Evolutionary conservation across 768 basidiomycete species (phyloP), one percentile per base, ranked within the genome.

Genomic region (Rhodotorula babjevae): DNA sequence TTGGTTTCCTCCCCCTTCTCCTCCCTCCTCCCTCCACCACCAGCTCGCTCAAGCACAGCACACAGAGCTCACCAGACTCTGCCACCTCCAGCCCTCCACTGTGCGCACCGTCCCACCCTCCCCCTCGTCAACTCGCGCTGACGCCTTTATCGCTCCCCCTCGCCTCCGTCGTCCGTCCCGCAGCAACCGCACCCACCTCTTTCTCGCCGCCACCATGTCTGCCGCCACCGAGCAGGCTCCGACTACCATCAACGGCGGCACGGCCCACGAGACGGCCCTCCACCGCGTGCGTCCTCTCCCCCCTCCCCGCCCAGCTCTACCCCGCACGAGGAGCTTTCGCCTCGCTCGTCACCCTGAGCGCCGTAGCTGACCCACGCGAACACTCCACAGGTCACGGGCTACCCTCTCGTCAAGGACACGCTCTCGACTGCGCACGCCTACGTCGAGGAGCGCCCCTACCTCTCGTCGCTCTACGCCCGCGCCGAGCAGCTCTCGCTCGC

Each of bases 391-490:
- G 74, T 65, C 3, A 56, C 60, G 31, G 31, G 42, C 33, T 76
- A 76, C 69, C 75, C 75, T 4, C 50, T 76, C 29, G 66, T 76
- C 53, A 67, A 76, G 33, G 65, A 68, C 60, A 65, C 71, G 31
- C 71, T 76, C 68, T 27, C 49, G 19, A 61, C 50, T 46, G 53
- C 69, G 12, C 53, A 76, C 67, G 2, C 27, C 21, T 63, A 61
- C 60, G 63, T 71, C 53, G 29, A 60, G 23, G n/a, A 50, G 27
- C 67, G 67, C 68, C 25, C 58, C 12, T 59, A 60, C 75, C 29
- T 69, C 42, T 18, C 36, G 8, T n/a, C 65, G 23, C 44, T 68
- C 55, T 73, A 73, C 75, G 40, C 56, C 9, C 67, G 65, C 47
- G 63, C 53, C 23, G 21, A n/a, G 36, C 1, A 46, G 16, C 62